These are phyloP conservation scores for Pythium vanterpoolii DNA, from an alignment of 352 stramenopile species.

Conservation along the genomic window DNA sequence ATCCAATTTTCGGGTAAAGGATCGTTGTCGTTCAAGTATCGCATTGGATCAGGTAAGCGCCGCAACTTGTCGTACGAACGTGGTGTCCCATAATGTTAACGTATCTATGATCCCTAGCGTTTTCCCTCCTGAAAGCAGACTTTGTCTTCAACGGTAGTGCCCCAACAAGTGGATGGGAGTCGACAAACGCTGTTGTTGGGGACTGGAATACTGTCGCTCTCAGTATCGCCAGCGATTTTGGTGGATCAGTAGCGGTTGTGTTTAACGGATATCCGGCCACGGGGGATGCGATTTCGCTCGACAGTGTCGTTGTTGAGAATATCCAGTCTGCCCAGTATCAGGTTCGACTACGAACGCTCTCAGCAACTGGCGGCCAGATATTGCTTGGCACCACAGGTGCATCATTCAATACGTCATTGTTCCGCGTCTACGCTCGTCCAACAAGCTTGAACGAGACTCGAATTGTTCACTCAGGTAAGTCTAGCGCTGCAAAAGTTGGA, in stretches of 20 bases:
- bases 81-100: not conserved
- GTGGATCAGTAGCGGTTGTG: constrained; percentile 26
- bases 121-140: constrained; percentile 33
- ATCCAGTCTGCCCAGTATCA: constrained; percentile 4
- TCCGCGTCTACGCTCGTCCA: constrained; percentile 28
- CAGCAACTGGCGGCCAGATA: constrained; percentile 46
- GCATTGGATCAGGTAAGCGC: constrained; percentile 18
- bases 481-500: not conserved
- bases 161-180: constrained; percentile 28
- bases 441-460: constrained; percentile 1
- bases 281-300: constrained; percentile 38
- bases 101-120: constrained; percentile 21
- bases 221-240: constrained; percentile 21
- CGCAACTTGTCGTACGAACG: not conserved
- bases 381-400: constrained; percentile 18
- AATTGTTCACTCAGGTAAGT: constrained; percentile 36
- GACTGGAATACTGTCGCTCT: constrained; percentile 32
- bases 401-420: constrained; percentile 21
- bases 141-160: constrained; percentile 31
- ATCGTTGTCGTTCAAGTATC: constrained; percentile 22
- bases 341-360: constrained; percentile 24
- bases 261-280: constrained; percentile 29
- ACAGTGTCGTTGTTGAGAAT: constrained; percentile 29
- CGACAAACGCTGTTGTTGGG: not conserved
- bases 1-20: constrained; percentile 8